phyloP scores from a whole-genome alignment of 495 filamentous ascomycete species.

The Penicillium mononematosum region DNA sequence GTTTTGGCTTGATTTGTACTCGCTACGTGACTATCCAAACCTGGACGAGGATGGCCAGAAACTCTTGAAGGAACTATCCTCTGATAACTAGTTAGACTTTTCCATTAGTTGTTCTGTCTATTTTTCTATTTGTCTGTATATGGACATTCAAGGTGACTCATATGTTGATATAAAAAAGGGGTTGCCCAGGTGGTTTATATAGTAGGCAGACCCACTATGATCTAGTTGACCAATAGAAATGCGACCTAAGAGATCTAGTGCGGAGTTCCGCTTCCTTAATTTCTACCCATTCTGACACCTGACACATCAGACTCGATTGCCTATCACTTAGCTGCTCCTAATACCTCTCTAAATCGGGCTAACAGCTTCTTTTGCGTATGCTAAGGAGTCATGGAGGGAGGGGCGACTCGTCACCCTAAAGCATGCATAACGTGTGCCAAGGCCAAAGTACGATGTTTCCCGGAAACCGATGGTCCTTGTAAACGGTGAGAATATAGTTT shows the following conservation, averaged over 20 bases:
- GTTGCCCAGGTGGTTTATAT: background rate
- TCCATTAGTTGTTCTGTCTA: too few relatives aligned
- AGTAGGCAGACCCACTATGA: background rate
- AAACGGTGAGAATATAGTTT: conserved; percentile 21
- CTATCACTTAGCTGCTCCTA: background rate
- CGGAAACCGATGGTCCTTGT: conserved; percentile 19
- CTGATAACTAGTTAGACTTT: too few relatives aligned
- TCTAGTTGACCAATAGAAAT: background rate
- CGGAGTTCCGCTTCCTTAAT: background rate
- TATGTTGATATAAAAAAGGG: background rate
- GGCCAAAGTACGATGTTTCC: conserved; percentile 31
- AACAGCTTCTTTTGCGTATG: background rate
- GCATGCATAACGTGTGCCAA: conserved; percentile 30
- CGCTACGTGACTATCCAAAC: too few relatives aligned
- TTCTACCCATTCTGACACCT: background rate
- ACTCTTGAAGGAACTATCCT: too few relatives aligned
- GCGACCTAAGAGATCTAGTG: background rate
- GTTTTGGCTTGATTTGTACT: too few relatives aligned
- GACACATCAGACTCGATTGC: background rate
- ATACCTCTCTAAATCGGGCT: background rate
- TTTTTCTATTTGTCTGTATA: too few relatives aligned
- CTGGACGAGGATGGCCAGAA: too few relatives aligned
- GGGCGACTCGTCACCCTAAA: conserved; percentile 20
- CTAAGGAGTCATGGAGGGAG: conserved; percentile 12
- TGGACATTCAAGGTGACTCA: too few relatives aligned